Evolutionary conservation across 768 basidiomycete genomes (phyloP).

Genomic region (Hydnum rufescens): DNA sequence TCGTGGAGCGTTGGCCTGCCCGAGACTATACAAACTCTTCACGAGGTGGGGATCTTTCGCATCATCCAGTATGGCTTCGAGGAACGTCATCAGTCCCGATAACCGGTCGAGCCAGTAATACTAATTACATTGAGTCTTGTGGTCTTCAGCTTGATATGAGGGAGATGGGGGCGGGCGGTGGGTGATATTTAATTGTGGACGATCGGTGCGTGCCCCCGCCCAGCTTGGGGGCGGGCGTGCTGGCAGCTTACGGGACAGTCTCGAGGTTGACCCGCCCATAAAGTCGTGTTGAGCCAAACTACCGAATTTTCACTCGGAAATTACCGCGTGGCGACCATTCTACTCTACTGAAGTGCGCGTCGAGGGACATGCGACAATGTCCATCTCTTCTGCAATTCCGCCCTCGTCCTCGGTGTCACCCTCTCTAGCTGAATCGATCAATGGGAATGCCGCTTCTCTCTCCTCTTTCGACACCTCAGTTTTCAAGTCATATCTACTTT

Average conservation of each 20-base stretch:
- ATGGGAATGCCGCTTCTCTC: constrained; percentile 1
- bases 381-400: background rate
- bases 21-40: constrained; percentile 40
- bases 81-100: constrained; percentile 2
- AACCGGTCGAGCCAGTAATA: background rate
- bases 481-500: constrained; percentile 50
- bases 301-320: background rate
- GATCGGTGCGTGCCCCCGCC: constrained; percentile 27
- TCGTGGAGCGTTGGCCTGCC: constrained; percentile 36
- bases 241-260: constrained; percentile 35
- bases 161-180: constrained; percentile 10
- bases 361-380: background rate
- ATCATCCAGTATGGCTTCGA: constrained; percentile 39
- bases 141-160: constrained; percentile 30
- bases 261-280: constrained; percentile 49
- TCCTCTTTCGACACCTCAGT: constrained; percentile 42
- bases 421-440: background rate
- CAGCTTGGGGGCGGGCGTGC: constrained; percentile 26
- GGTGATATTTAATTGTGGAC: constrained; percentile 11
- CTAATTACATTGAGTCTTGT: constrained; percentile 27
- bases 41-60: constrained; percentile 54
- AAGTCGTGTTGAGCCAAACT: background rate
- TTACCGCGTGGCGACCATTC: background rate
- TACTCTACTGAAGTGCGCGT: background rate
- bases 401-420: background rate